Percentiles rank a stretch among this genome's conserved stretches.
phyloP scores from a whole-genome alignment of 768 basidiomycete species.

The Cyclocybe aegerita region DNA sequence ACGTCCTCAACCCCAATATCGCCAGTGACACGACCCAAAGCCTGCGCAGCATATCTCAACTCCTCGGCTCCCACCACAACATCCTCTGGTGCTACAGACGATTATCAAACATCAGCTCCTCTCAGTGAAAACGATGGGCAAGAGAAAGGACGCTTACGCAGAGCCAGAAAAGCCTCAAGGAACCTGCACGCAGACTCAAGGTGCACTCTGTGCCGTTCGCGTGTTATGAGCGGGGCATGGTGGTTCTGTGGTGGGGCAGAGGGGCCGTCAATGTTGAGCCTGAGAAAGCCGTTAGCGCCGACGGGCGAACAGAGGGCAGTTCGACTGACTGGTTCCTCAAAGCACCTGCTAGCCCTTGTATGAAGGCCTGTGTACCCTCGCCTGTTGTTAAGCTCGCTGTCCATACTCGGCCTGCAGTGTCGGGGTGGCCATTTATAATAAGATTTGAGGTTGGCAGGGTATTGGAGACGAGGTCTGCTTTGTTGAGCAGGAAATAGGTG shows the following conservation, averaged over 20 bases:
- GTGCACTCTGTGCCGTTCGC: constrained; percentile 76
- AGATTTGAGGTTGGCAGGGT: neutral
- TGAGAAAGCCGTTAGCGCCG: neutral
- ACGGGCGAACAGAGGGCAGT: neutral
- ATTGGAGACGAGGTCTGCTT: constrained; percentile 54
- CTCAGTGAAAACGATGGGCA: constrained; percentile 7
- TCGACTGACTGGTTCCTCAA: constrained; percentile 48
- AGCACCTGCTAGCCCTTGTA: constrained; percentile 52
- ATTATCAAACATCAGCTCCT: neutral
- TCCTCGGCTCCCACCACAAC: constrained; percentile 86
- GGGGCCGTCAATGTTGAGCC: constrained; percentile 11
- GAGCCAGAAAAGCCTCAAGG: constrained; percentile 59
- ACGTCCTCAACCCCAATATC: constrained; percentile 81
- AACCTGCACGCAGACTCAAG: constrained; percentile 64
- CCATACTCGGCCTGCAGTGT: constrained; percentile 42
- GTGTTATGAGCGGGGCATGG: constrained; percentile 68
- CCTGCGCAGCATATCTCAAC: constrained; percentile 79
- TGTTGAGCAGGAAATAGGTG: constrained; percentile 80
- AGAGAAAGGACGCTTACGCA: constrained; percentile 35
- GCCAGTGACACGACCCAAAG: constrained; percentile 85
- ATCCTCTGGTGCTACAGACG: constrained; percentile 54
- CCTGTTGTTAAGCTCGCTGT: constrained; percentile 58
- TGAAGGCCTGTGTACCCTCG: constrained; percentile 56
- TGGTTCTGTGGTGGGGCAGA: constrained; percentile 2
- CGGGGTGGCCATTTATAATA: neutral